A percentile compares a stretch with the other conserved stretches of the same genome.
Evolutionary conservation across 2,329 filamentous ascomycete genomes (phyloP).

Genomic region (Colletotrichum theobromicola): DNA sequence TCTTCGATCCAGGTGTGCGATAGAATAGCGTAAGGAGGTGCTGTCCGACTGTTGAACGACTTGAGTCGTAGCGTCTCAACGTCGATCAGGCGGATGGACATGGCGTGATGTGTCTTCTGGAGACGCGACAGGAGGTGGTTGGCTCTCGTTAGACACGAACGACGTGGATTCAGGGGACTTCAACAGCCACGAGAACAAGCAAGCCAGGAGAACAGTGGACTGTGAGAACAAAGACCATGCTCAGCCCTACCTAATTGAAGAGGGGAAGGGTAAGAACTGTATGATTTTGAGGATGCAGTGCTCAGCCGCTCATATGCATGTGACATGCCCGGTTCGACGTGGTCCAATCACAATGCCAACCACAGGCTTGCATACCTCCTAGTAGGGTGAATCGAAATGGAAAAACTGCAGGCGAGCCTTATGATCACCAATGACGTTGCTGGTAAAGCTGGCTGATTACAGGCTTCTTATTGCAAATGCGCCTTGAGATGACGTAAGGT

Average conservation of each 20-base stretch:
- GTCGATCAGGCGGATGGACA: not conserved
- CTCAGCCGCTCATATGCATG: not conserved
- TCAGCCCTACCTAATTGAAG: not conserved
- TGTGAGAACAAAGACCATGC: not conserved
- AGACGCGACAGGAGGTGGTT: too few species aligned
- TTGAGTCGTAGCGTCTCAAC: not conserved
- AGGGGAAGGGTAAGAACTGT: not conserved
- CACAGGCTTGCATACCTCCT: too few species aligned
- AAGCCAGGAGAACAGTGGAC: too few species aligned
- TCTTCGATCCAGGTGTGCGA: constrained; percentile 30
- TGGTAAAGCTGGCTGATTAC: too few species aligned
- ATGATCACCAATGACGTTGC: not conserved
- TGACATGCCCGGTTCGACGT: rapidly evolving
- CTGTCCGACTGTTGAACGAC: not conserved
- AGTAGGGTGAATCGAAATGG: not conserved
- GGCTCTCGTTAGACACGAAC: too few species aligned
- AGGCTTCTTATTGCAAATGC: not conserved
- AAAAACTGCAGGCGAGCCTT: not conserved
- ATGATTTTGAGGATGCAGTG: rapidly evolving
- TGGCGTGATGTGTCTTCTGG: not conserved
- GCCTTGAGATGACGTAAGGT: too few species aligned
- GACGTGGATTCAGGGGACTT: too few species aligned
- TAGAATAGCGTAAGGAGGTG: not conserved
- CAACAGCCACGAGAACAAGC: too few species aligned
- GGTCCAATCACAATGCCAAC: not conserved